These are phyloP conservation scores for Ambrosiella cleistominuta DNA, from an alignment of 2,329 filamentous ascomycete genomes.

Conservation along the genomic window DNA sequence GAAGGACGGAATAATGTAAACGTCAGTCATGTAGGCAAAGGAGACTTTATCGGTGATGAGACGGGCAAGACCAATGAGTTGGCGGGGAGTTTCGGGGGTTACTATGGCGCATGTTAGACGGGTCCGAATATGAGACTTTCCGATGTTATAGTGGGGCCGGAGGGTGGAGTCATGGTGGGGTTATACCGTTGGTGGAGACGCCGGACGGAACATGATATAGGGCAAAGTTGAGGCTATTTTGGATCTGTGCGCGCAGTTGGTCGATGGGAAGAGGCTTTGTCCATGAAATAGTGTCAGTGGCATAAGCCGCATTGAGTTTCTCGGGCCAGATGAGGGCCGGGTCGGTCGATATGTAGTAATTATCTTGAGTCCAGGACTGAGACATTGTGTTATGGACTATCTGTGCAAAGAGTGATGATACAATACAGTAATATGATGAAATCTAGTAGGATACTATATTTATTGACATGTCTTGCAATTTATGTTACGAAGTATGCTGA, in stretches of 20 bases:
- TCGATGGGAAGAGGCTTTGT: conserved; percentile 32
- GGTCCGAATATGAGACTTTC: background rate
- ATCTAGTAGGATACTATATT: no score
- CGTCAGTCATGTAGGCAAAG: conserved; percentile 50
- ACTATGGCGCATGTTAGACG: conserved; percentile 16
- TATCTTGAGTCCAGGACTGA: background rate
- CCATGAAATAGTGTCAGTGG: conserved; percentile 44
- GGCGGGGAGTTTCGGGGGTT: conserved; percentile 18
- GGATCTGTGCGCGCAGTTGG: conserved; percentile 32
- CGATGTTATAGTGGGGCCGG: no score
- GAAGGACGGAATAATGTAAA: conserved; percentile 43
- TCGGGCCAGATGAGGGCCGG: conserved; percentile 34
- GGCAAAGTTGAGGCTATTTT: conserved; percentile 42
- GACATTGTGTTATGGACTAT: background rate
- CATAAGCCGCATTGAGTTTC: conserved; percentile 37
- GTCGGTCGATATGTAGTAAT: conserved; percentile 25
- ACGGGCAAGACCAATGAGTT: conserved; percentile 28
- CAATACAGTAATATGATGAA: no score
- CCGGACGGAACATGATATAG: conserved; percentile 29
- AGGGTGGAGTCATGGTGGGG: no score
- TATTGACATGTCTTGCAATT: no score
- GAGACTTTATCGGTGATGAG: conserved; percentile 54
- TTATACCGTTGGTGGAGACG: conserved; percentile 16
- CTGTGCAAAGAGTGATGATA: no score
- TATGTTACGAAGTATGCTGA: no score